Evolutionary conservation across 2,329 filamentous ascomycete genomes (phyloP).

Genomic region (Epichloe scottii): DNA sequence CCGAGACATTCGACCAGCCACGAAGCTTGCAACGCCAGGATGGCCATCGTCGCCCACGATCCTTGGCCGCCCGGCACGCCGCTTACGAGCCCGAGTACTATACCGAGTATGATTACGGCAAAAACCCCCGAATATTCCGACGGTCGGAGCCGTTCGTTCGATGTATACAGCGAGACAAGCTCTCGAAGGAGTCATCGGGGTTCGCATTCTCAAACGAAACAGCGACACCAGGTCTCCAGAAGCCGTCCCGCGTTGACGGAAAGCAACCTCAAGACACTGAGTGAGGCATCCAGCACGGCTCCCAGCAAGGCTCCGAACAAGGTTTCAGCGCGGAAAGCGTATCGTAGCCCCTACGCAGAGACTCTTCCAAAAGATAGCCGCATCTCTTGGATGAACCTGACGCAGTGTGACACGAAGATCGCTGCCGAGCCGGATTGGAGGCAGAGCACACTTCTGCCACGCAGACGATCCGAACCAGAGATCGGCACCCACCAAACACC

Average conservation of each 20-base stretch:
- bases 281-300: slow-evolving; percentile 36
- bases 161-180: slow-evolving; percentile 23
- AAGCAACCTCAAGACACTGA: slow-evolving; percentile 39
- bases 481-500: slow-evolving; percentile 15
- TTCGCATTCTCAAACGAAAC: slow-evolving; percentile 19
- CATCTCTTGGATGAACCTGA: slow-evolving; percentile 22
- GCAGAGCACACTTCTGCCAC: slow-evolving; percentile 18
- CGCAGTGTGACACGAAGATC: slow-evolving; percentile 17
- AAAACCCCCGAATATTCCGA: slow-evolving; percentile 19
- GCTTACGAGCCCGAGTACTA: slow-evolving; percentile 14
- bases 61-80: not conserved
- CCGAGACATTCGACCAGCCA: slow-evolving; percentile 40
- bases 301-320: slow-evolving; percentile 29
- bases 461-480: slow-evolving; percentile 26
- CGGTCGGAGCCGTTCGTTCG: slow-evolving; percentile 18
- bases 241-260: slow-evolving; percentile 34
- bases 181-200: slow-evolving; percentile 31
- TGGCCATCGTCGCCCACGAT: slow-evolving; percentile 1
- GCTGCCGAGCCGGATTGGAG: slow-evolving; percentile 7
- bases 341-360: slow-evolving; percentile 24
- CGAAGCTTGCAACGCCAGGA: slow-evolving; percentile 9
- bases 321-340: slow-evolving; percentile 12
- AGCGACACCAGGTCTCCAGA: slow-evolving; percentile 17
- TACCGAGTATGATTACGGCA: slow-evolving; percentile 18
- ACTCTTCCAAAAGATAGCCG: slow-evolving; percentile 29